Evolutionary conservation across 768 basidiomycete genomes (phyloP), one percentile per base, ranked within the genome.

Genomic region (Suillus fuscotomentosus): DNA sequence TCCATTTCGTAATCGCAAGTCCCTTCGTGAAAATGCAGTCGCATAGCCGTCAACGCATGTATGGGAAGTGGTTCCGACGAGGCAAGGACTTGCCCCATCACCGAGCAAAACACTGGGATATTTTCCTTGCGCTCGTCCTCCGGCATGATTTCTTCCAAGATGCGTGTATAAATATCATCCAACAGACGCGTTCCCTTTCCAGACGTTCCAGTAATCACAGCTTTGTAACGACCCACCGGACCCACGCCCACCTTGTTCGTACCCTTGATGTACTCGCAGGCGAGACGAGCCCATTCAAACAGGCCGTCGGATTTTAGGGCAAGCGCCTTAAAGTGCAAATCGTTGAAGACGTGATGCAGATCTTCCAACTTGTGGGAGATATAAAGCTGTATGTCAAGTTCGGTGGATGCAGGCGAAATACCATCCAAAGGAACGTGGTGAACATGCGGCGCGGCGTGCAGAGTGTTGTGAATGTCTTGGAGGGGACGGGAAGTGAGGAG

Each of bases 401-500:
- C 50, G 5, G 63, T 54, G 34, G 39, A 53, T 1, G 14, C 48
- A 15, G n/a, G 7, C 36, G 61, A 50, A 11, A 65, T 36, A 3
- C 24, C 51, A 36, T 65, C 63, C 50, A 65, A 3, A 11, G 63
- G 34, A 17, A 47, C 0, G 8, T 11, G 48, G 5, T 24, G 45
- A 31, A 65, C 51, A 38, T 63, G 50, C 13, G 22, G 14, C 5
- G 31, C 54, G 3, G 54, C 42, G 11, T 65, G 63, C 24, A 71
- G 62, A 8, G 34, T 53, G 5, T 47, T 39, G 8, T 60, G 24
- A 13, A 71, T 56, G n/a, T 66, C 62, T 0, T 62, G n/a, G 0
- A 63, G 50, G 11, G 42, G 55, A 4, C 66, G 68, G n/a, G 65
- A 65, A 5, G 70, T 69, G 41, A 71, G 45, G 14, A 71, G 43